A percentile compares a stretch with the other conserved stretches of the same genome.
Conservation (phyloP, 2,329 filamentous ascomycete species). For the Alternaria rosae region DNA sequence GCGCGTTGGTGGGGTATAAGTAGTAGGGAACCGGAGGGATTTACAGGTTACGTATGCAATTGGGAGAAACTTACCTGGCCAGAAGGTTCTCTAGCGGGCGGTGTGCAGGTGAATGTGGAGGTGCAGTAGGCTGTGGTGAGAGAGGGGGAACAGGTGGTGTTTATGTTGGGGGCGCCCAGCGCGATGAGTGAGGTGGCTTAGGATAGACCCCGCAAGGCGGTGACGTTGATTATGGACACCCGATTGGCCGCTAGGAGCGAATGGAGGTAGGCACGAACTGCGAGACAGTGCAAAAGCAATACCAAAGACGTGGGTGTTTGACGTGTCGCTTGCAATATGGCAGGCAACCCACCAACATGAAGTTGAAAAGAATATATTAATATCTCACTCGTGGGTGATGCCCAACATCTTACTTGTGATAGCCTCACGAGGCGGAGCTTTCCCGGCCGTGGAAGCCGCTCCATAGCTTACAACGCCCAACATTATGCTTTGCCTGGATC, state of each 20-base stretch:
- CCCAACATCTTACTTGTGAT: slow-evolving; percentile 6
- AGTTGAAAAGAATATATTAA: slow-evolving; percentile 28
- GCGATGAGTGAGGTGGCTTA: slow-evolving; percentile 31
- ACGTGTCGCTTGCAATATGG: slow-evolving; percentile 6
- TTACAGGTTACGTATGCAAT: slow-evolving; percentile 15
- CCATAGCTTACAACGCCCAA: slow-evolving; percentile 10
- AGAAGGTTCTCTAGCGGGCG: slow-evolving; percentile 31
- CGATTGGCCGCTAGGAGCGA: slow-evolving; percentile 32
- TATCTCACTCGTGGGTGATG: slow-evolving; percentile 25
- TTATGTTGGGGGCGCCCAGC: slow-evolving; percentile 31
- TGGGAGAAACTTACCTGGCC: slow-evolving; percentile 24
- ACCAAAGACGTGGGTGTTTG: slow-evolving; percentile 13
- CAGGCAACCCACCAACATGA: not conserved
- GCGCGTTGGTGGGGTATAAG: slow-evolving; percentile 36
- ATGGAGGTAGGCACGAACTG: slow-evolving; percentile 17
- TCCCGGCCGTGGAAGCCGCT: slow-evolving; percentile 40
- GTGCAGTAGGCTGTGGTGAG: slow-evolving; percentile 25
- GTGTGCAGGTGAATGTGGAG: slow-evolving; percentile 29
- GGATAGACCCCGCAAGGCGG: slow-evolving; percentile 34
- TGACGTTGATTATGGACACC: slow-evolving; percentile 36
- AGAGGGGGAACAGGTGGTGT: slow-evolving; percentile 23
- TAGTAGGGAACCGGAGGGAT: slow-evolving; percentile 29
- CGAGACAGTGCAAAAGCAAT: slow-evolving; percentile 28
- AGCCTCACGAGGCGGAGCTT: slow-evolving; percentile 1
- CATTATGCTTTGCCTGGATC: slow-evolving; percentile 15